Evolutionary conservation across 306 rosid genomes (phyloP).

Genomic region (Alnus glutinosa): DNA sequence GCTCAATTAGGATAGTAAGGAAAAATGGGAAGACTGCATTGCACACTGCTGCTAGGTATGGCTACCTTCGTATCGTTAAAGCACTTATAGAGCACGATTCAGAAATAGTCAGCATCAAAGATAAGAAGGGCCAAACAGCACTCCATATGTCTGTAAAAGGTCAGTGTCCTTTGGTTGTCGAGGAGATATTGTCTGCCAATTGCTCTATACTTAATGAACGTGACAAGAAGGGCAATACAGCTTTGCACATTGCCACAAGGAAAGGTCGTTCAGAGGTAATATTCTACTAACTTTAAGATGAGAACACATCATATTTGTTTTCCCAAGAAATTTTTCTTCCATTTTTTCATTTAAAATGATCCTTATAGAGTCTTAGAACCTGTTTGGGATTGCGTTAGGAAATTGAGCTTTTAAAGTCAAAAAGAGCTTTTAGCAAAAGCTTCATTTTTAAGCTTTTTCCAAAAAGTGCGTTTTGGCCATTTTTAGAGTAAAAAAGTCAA

Average conservation of each 20-base stretch:
- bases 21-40: conserved; percentile 93
- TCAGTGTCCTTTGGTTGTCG: conserved; percentile 59
- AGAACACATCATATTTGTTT: neutral
- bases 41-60: conserved; percentile 84
- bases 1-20: conserved; percentile 64
- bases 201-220: conserved; percentile 68
- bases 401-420: no score
- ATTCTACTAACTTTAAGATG: conserved; percentile 6
- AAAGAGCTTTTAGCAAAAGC: no score
- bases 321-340: neutral
- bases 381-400: no score
- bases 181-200: conserved; percentile 68
- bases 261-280: conserved; percentile 87
- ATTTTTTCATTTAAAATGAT: neutral
- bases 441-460: no score
- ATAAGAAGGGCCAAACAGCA: conserved; percentile 93
- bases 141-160: conserved; percentile 98
- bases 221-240: conserved; percentile 92
- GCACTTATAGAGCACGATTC: conserved; percentile 63
- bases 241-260: conserved; percentile 89
- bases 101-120: conserved; percentile 74
- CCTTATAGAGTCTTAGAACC: neutral
- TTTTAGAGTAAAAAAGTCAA: no score
- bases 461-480: no score
- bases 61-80: conserved; percentile 53